phyloP scores from a whole-genome alignment of 176 grass and related monocot genomes.

The Oryza glaberrima region DNA sequence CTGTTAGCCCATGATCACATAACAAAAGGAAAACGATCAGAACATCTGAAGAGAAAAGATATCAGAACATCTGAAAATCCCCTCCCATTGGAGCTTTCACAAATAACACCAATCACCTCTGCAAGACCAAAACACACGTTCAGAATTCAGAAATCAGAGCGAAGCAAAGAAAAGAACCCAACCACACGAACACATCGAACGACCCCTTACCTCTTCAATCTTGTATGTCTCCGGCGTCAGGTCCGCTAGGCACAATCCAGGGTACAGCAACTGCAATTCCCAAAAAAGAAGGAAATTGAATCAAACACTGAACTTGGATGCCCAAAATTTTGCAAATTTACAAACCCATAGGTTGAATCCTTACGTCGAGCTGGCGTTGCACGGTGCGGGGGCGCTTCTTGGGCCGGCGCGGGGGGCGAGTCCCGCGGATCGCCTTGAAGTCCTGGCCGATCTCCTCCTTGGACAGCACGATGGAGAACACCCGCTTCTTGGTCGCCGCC shows the following conservation, averaged over 20 bases:
- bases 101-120: conserved; percentile 45
- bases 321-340: background rate
- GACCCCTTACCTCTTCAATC: conserved; percentile 51
- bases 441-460: conserved; percentile 64
- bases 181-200: background rate
- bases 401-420: conserved; percentile 60
- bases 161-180: background rate
- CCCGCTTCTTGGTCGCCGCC: conserved; percentile 6
- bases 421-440: conserved; percentile 53
- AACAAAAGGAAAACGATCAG: conserved; percentile 11
- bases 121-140: background rate
- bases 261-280: conserved; percentile 59
- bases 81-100: conserved; percentile 22
- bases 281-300: conserved; percentile 7
- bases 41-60: background rate
- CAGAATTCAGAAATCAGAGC: conserved; percentile 19
- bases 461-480: conserved; percentile 56
- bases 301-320: conserved; percentile 17
- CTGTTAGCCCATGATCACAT: conserved; percentile 22
- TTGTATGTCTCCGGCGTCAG: conserved; percentile 52
- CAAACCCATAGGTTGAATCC: background rate
- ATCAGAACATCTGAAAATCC: conserved; percentile 13
- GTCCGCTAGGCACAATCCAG: conserved; percentile 58
- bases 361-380: conserved; percentile 66
- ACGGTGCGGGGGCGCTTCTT: conserved; percentile 59